Evolutionary conservation across 208 protist genomes (phyloP), one percentile per base, ranked within the genome.

Genomic region (Acanthamoeba healyi): DNA sequence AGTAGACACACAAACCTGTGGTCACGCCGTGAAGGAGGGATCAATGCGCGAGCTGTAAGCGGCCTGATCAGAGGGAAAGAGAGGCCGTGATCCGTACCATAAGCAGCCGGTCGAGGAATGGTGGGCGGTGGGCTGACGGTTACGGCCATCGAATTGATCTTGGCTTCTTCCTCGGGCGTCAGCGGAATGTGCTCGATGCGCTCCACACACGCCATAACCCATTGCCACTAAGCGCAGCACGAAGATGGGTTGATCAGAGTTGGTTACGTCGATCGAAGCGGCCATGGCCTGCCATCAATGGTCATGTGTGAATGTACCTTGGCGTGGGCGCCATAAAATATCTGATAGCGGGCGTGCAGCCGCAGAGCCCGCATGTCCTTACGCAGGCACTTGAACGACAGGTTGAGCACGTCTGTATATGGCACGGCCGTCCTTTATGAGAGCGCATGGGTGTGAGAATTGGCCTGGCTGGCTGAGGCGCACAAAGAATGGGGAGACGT

Each of bases 121-220:
- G 9, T 38, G 10, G n/a, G 24, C 38, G 34, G 10, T 4, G 70
- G 40, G 70, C 38, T 32, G 22, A 82, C 34, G 15, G 42, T 40
- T 12, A 82, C 15, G 5, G 72, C 72, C 40, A 10, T 22, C 61
- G 61, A 67, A 19, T 36, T 38, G 29, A 40, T 12, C 44, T 86
- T 51, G 38, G 44, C 77, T 26, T 86, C 77, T 26, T 86, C 77
- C 32, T 79, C 67, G 10, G 29, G 36, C 32, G 32, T 86, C 15
- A 61, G n/a, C 15, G 77, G 77, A 14, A 86, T 29, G 77, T 86
- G 77, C 26, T 86, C 77, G 77, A 58, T 61, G 34, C 77, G 77
- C 34, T 86, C 77, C 24, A 86, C 77, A 12, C 77, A 86, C 0
- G 77, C 77, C 38, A 86, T 58, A 1, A 86, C 77, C 77, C 77